These are phyloP conservation scores for Cystobasidium tubakii DNA, from an alignment of 768 basidiomycete species.

Conservation along the genomic window DNA sequence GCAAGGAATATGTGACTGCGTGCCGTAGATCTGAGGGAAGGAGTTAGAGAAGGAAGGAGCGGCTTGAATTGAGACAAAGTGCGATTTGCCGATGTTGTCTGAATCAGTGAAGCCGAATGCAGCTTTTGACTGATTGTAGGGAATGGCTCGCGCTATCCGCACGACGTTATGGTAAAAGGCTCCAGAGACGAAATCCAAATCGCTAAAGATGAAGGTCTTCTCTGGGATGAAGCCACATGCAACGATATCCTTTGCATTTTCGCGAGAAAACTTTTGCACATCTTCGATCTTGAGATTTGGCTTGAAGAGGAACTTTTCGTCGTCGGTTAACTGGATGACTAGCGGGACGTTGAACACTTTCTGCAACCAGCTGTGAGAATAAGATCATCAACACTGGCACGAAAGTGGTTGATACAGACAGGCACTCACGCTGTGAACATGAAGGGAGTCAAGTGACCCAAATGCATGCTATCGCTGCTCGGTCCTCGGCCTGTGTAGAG, in stretches of 20 bases:
- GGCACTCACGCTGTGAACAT: constrained; percentile 83
- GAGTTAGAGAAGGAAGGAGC: constrained; percentile 95
- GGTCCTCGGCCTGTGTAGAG: constrained; percentile 96
- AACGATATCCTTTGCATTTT: constrained; percentile 93
- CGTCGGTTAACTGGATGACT: constrained; percentile 97
- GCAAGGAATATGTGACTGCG: constrained; percentile 71
- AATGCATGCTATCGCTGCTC: constrained; percentile 91
- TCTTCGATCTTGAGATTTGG: constrained; percentile 86
- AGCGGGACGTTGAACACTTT: constrained; percentile 90
- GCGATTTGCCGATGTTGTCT: constrained; percentile 96
- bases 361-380: constrained; percentile 73
- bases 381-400: constrained; percentile 8
- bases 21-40: constrained; percentile 94
- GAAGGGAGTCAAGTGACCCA: constrained; percentile 96
- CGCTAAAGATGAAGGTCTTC: constrained; percentile 94
- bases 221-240: constrained; percentile 86
- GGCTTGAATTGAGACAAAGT: constrained; percentile 92
- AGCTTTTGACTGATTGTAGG: constrained; percentile 84
- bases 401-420: neutral
- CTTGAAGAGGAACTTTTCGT: constrained; percentile 98
- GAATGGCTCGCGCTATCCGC: constrained; percentile 84
- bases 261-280: constrained; percentile 68
- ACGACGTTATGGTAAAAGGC: constrained; percentile 91
- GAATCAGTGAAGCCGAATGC: constrained; percentile 96
- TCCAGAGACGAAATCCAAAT: constrained; percentile 83